Evolutionary conservation across 495 filamentous ascomycete genomes (phyloP).

Genomic region (Talaromyces ruber): DNA sequence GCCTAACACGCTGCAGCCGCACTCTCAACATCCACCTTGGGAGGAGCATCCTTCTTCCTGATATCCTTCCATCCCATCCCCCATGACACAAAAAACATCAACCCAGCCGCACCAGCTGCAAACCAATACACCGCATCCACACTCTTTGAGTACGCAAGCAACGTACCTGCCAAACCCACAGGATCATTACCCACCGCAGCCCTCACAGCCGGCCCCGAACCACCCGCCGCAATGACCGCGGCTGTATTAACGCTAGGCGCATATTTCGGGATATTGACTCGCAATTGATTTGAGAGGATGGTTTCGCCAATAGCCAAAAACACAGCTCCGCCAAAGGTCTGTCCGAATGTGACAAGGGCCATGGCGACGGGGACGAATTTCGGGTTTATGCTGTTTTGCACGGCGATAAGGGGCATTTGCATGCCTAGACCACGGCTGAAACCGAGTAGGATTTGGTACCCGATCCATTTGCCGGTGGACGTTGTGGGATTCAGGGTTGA

Average conservation of each 20-base stretch:
- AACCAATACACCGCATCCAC: conserved; percentile 32
- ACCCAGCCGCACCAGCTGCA: conserved; percentile 13
- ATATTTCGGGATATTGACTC: conserved; percentile 33
- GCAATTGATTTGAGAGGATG: conserved; percentile 55
- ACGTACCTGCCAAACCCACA: conserved; percentile 39
- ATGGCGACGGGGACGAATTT: conserved; percentile 40
- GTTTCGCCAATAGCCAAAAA: conserved; percentile 60
- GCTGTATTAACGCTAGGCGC: conserved; percentile 25
- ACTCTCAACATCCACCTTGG: neutral
- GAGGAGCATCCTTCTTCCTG: conserved; percentile 30
- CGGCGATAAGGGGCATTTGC: conserved; percentile 36
- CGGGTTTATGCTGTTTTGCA: conserved; percentile 40
- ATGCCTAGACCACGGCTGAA: conserved; percentile 37
- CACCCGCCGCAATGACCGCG: conserved; percentile 47
- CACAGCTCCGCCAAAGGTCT: conserved; percentile 56
- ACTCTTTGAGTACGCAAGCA: conserved; percentile 45
- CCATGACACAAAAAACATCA: conserved; percentile 22
- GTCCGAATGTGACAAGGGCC: conserved; percentile 37
- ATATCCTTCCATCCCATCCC: conserved; percentile 48
- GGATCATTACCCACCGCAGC: conserved; percentile 21
- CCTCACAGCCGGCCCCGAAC: conserved; percentile 29
- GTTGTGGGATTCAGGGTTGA: conserved; percentile 38
- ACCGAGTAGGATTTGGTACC: conserved; percentile 48
- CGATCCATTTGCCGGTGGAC: conserved; percentile 38
- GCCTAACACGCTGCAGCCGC: neutral